A percentile compares a stretch with the other conserved stretches of the same genome.
These are phyloP conservation scores for Fusarium sp. DNA, from an alignment of 2,329 filamentous ascomycete genomes.

Conservation along the genomic window DNA sequence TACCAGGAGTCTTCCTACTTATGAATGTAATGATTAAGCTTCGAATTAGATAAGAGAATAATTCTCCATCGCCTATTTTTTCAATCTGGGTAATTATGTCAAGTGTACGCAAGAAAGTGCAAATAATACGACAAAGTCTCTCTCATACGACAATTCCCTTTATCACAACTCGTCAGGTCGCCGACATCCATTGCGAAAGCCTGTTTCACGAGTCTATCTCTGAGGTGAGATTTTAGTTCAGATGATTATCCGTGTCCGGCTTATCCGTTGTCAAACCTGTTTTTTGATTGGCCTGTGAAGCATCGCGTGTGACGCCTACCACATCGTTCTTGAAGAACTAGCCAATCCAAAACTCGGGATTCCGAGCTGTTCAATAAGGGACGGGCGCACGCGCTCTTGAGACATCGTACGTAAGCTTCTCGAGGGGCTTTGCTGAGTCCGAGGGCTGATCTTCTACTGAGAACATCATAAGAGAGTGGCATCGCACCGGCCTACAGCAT, in stretches of 20 bases:
- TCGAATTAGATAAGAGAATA: background rate
- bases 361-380: background rate
- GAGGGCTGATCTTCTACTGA: background rate
- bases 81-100: background rate
- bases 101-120: background rate
- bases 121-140: rapidly evolving
- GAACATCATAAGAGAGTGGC: background rate
- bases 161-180: background rate
- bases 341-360: background rate
- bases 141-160: background rate
- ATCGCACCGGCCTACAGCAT: background rate
- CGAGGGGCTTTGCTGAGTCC: background rate
- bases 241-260: background rate
- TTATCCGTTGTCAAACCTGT: background rate
- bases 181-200: background rate
- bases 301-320: background rate
- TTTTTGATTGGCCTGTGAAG: background rate
- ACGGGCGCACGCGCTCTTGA: background rate
- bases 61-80: background rate
- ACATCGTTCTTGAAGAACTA: background rate
- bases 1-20: background rate
- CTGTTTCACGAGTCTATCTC: background rate
- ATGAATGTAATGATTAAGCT: rapidly evolving
- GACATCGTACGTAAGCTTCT: background rate
- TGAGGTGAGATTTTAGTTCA: constrained; percentile 5